Evolutionary conservation across 2,329 filamentous ascomycete genomes (phyloP).

Genomic region (Ophiostoma perfectum): DNA sequence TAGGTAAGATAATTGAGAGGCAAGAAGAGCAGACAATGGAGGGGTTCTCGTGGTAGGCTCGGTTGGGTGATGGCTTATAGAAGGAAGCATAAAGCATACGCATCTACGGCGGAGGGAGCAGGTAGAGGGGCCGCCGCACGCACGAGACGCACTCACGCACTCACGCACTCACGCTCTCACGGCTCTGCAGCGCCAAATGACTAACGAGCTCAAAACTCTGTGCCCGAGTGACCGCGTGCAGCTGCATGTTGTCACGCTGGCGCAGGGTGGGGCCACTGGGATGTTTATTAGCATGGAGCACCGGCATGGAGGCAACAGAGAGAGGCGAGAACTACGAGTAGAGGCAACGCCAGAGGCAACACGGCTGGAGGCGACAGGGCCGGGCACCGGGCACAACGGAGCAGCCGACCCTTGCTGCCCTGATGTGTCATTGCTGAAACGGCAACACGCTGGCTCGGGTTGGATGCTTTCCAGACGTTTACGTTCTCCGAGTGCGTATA

Average conservation of each 20-base stretch:
- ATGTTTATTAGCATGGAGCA: not conserved
- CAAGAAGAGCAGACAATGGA: not conserved
- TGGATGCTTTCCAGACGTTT: not conserved
- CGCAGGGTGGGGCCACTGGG: not conserved
- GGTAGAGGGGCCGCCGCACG: no score
- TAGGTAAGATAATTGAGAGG: not conserved
- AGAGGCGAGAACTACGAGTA: not conserved
- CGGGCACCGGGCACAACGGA: no score
- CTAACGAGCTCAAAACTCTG: not conserved
- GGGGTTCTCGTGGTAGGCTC: not conserved
- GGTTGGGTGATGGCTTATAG: no score
- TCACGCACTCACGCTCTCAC: no score
- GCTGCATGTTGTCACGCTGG: constrained; percentile 14
- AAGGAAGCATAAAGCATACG: no score
- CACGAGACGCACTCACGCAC: no score
- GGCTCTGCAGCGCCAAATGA: not conserved
- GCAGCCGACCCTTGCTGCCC: no score
- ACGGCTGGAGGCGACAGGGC: no score
- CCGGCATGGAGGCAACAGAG: not conserved
- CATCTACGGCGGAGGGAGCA: no score
- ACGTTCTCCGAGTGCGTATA: not conserved
- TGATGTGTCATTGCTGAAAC: no score
- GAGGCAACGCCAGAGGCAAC: not conserved
- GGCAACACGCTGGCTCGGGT: no score
- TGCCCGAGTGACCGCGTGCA: constrained; percentile 13